Conservation (phyloP, 75 land plant species). For the Azolla pinnata region DNA sequence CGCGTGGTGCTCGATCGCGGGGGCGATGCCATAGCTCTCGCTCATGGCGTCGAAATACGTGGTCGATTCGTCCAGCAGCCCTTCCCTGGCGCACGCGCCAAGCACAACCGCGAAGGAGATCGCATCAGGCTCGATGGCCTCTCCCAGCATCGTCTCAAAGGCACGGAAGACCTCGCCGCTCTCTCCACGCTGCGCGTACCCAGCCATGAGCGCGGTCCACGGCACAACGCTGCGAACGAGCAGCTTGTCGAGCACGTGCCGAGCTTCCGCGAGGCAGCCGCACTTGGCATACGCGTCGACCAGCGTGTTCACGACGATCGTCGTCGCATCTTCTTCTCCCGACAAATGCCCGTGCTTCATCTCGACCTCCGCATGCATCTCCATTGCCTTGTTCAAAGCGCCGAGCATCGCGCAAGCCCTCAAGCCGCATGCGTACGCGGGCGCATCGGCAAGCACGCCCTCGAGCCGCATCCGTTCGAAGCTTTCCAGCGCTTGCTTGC, state of each 20-base stretch:
- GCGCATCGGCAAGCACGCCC: not conserved
- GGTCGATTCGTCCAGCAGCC: too few species aligned
- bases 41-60: too few species aligned
- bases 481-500: not conserved
- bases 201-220: conserved; percentile 2
- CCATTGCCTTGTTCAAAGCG: not conserved
- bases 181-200: conserved; percentile 5
- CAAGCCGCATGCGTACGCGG: not conserved
- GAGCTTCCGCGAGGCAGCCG: conserved; percentile 4
- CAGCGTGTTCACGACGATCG: not conserved
- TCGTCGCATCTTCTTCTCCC: not conserved
- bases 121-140: too few species aligned
- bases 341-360: not conserved
- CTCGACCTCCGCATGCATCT: conserved; percentile 1
- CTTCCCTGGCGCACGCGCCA: too few species aligned
- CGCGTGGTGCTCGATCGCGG: too few species aligned
- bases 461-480: conserved; percentile 9
- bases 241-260: not conserved
- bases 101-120: too few species aligned
- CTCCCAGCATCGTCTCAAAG: too few species aligned
- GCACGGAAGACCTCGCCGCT: too few species aligned
- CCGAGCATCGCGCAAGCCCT: not conserved
- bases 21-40: too few species aligned
- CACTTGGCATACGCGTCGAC: conserved; percentile 2
- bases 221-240: not conserved